Evolutionary conservation across 2,329 filamentous ascomycete species (phyloP), one percentile per base, ranked within the genome.

Genomic region (Didymella pinodella): DNA sequence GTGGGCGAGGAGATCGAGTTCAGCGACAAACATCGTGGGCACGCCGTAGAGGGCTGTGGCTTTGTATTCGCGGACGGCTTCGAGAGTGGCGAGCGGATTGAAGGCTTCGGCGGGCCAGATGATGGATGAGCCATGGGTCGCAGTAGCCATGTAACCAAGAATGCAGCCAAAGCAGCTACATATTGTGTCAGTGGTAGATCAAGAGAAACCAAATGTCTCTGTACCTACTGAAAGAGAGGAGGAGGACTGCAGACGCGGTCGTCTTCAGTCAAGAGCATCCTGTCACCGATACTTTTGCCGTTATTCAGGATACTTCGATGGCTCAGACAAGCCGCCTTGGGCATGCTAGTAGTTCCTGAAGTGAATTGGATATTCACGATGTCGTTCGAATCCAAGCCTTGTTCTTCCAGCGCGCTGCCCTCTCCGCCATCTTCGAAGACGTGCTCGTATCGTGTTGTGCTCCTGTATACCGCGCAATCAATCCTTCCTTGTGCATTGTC

Each of bases 351-450:
- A 0, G 95, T 98, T n/a, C 94, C 95, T 0, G 90, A 94, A 0
- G 95, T 99, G 80, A 98, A 98, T 76, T 98, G 94, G 64, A 98
- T 97, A 74, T 97, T 98, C 65, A 96, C 89, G 2, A 90, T 87
- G 49, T 98, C 94, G 61, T 85, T 75, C 0, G 87, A 82, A 16
- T 81, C 65, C 1, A 89, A 81, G 0, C 80, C 79, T 25, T 81
- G 74, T 77, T 81, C 61, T 70, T 77, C 68, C 78, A 90, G 55
- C 61, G 76, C 59, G 47, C 57, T 61, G 47, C 70, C 71, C 54
- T 77, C 70, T n/a, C 73, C 74, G 5, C 80, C 77, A 59, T 84
- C 75, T 26, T 82, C 79, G 18, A 82, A 66, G 36, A 85, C 71
- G 46, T 76, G 62, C 51, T 78, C 62, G 56, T 80, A 88, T 2